These are phyloP conservation scores for Diplodia scrobiculata DNA, from an alignment of 2,329 filamentous ascomycete genomes.

Conservation along the genomic window DNA sequence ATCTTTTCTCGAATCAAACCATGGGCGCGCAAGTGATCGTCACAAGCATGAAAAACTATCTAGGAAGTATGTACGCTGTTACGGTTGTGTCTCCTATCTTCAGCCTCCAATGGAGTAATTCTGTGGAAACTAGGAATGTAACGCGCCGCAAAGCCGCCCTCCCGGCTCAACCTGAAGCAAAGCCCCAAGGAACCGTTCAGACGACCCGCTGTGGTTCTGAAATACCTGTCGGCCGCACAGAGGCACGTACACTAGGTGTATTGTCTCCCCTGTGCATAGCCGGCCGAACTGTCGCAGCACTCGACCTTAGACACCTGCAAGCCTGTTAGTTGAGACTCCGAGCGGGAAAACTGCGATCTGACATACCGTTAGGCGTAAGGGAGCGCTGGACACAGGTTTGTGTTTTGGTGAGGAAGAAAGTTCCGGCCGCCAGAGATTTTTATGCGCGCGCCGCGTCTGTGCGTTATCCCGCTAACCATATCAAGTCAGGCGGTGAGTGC, in stretches of 20 bases:
- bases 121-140: conserved; percentile 67
- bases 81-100: conserved; percentile 28
- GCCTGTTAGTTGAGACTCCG: not conserved
- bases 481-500: conserved; percentile 26
- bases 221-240: conserved; percentile 85
- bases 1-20: not conserved
- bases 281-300: conserved; percentile 79
- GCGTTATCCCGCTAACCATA: conserved; percentile 33
- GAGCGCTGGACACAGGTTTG: conserved; percentile 87
- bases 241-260: conserved; percentile 77
- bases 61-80: conserved; percentile 26
- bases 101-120: conserved; percentile 25
- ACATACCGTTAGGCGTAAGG: conserved; percentile 59
- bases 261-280: conserved; percentile 63
- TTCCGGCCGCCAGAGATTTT: conserved; percentile 44
- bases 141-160: conserved; percentile 62
- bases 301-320: conserved; percentile 63
- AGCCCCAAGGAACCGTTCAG: conserved; percentile 56
- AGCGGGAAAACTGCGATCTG: conserved; percentile 33
- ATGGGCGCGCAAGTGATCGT: not conserved
- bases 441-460: conserved; percentile 39
- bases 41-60: not conserved
- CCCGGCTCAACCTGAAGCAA: conserved; percentile 64
- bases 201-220: conserved; percentile 65
- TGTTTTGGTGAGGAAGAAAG: conserved; percentile 52